These are phyloP conservation scores for Rhizopus sp. DNA, from an alignment of 371 early-diverging fungal species.

Conservation along the genomic window DNA sequence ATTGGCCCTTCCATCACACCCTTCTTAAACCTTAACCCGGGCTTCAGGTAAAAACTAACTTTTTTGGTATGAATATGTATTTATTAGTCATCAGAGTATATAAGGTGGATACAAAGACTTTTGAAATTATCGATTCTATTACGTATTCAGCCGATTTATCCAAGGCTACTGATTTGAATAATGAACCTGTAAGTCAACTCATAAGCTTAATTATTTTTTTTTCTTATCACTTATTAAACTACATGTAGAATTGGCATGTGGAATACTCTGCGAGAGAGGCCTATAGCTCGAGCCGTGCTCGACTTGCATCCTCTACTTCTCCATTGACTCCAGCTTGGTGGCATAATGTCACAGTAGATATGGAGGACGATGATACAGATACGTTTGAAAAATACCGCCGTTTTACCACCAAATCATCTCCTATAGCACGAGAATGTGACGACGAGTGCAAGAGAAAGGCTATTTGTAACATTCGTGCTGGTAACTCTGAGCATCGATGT, in stretches of 20 bases:
- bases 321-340: slow-evolving; percentile 62
- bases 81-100: slow-evolving; percentile 35
- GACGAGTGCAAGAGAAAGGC: slow-evolving; percentile 40
- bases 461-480: slow-evolving; percentile 57
- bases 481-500: slow-evolving; percentile 53
- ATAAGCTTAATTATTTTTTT: not conserved
- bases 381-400: slow-evolving; percentile 50
- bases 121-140: slow-evolving; percentile 58
- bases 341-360: slow-evolving; percentile 57
- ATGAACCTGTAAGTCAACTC: slow-evolving; percentile 34
- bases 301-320: slow-evolving; percentile 20
- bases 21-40: slow-evolving; percentile 54
- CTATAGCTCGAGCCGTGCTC: slow-evolving; percentile 36
- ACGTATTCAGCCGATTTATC: slow-evolving; percentile 59
- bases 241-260: slow-evolving; percentile 55
- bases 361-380: slow-evolving; percentile 39
- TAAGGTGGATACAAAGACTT: slow-evolving; percentile 54
- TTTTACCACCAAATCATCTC: slow-evolving; percentile 48
- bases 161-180: slow-evolving; percentile 42
- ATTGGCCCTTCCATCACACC: slow-evolving; percentile 60
- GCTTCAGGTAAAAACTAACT: slow-evolving; percentile 41
- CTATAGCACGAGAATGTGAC: slow-evolving; percentile 31
- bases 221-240: too few relatives aligned
- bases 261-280: slow-evolving; percentile 59
- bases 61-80: not conserved